Evolutionary conservation across 1,139 yeast genomes (phyloP).

Genomic region (Debaryomyces coudertii): DNA sequence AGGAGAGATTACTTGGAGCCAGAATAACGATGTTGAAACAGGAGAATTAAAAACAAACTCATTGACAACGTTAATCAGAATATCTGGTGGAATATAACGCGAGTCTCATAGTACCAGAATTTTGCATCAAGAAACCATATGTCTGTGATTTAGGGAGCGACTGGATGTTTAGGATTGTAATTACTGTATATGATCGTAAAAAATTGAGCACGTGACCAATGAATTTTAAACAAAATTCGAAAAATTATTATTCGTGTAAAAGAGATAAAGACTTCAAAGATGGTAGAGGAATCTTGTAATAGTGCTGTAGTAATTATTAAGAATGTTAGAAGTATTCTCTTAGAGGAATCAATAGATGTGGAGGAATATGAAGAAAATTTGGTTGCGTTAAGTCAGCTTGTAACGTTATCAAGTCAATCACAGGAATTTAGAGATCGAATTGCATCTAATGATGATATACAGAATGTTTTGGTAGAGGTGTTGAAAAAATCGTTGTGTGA

Average conservation of each 20-base stretch:
- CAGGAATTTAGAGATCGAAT: constrained; percentile 8
- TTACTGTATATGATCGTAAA: neutral
- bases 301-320: neutral
- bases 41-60: constrained; percentile 36
- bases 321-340: neutral
- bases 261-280: neutral
- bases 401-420: constrained; percentile 7
- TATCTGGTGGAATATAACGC: constrained; percentile 43
- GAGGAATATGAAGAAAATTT: constrained; percentile 1
- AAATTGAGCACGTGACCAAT: neutral
- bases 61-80: constrained; percentile 47
- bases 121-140: constrained; percentile 44
- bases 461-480: neutral
- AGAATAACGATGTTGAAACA: constrained; percentile 33
- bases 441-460: constrained; percentile 2
- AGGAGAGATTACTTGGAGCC: constrained; percentile 52
- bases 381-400: constrained; percentile 8
- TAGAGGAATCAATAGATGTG: neutral
- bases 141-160: constrained; percentile 36
- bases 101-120: constrained; percentile 45
- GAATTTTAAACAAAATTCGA: neutral
- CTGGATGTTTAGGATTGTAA: constrained; percentile 7
- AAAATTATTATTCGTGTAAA: neutral
- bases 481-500: constrained; percentile 1
- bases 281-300: neutral